Evolutionary conservation across 2,329 filamentous ascomycete species (phyloP), one percentile per base, ranked within the genome.

Genomic region (Colletotrichum sp.): DNA sequence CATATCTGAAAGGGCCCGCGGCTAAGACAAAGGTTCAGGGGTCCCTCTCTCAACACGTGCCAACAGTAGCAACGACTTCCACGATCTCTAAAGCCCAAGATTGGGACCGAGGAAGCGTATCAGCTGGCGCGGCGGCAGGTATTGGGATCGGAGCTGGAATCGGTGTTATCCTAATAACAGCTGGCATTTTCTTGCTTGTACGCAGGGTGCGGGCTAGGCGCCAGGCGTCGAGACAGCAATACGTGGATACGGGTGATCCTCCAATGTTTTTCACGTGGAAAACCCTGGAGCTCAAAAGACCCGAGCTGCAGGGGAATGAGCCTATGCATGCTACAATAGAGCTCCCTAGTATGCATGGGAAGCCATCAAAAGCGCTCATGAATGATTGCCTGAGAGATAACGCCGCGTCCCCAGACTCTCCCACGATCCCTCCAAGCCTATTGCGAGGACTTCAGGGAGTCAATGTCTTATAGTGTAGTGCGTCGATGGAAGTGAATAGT

Each of bases 401-500:
- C 55, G 28, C 21, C 18, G 30, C 18, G 8, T 24, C n/a, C 32
- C n/a, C 30, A 21, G 59, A 63, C 5, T 63, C 59, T 21, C 30
- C 59, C 18, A 63, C 59, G 9, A 15, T 63, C 10, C 59, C 59
- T n/a, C 28, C 59, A 32, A 63, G n/a, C 21, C 30, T 63, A 21
- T 36, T 34, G 13, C n/a, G 32, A 34, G n/a, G 30, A 15, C 28
- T 63, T 6, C 59, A 52, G 44, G 44, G 44, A 24, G 44, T 52
- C 30, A 15, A 59, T 6, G 24, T 28, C 5, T 2, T 12, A 6
- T 24, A 24, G 13, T 16, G 3, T 5, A 16, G 2, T 3, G 55
- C 0, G 15, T 24, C 15, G 55, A 4, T 28, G 2, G 0, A 59
- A 59, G 7, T 4, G 2, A 52, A 52, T 7, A 8, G 4, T 13